Evolutionary conservation across 306 rosid genomes (phyloP), one percentile per base, ranked within the genome.

Genomic region (Malus sieversii): DNA sequence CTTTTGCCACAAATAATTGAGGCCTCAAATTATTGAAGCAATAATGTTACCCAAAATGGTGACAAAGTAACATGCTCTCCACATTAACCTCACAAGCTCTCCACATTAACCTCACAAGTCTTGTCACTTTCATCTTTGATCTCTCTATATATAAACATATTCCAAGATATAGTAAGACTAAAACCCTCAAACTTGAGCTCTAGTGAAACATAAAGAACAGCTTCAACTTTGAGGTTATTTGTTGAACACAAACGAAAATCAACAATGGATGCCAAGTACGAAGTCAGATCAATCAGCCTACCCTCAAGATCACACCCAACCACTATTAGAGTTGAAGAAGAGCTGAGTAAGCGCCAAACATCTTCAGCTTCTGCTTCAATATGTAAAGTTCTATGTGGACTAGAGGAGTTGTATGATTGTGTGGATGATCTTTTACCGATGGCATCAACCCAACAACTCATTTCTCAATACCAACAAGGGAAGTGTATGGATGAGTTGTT

Each of bases 261-360:
- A 77, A 78, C n/a, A 22, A 88, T 89, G 95, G 89, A 85, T 48
- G 25, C 44, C 14, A 86, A 71, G 14, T 78, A 55, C 76, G 85
- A 81, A 23, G 78, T 78, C 67, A 84, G 96, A 18, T 93, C 90
- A 27, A 78, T 87, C 1, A 90, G 98, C 83, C 74, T 89, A 10
- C 96, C 98, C 75, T 71, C 87, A 67, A 85, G 79, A 72, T 87
- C 96, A 52, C 98, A 86, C 80, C 92, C 97, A 0, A 75, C 71
- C 76, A 70, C 89, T 19, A 13, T 63, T 1, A 85, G 84, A 45
- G 77, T 86, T 10, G 90, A 91, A 61, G 83, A 91, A 22, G 81
- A 88, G 72, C 81, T 91, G 12, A 75, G 10, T 79, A 85, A 84
- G 60, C 68, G 88, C 68, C 83, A 71, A 73, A 23, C 69, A 44